phyloP scores from a whole-genome alignment of 2,329 filamentous ascomycete species.

The Penicillium hesseltinei region DNA sequence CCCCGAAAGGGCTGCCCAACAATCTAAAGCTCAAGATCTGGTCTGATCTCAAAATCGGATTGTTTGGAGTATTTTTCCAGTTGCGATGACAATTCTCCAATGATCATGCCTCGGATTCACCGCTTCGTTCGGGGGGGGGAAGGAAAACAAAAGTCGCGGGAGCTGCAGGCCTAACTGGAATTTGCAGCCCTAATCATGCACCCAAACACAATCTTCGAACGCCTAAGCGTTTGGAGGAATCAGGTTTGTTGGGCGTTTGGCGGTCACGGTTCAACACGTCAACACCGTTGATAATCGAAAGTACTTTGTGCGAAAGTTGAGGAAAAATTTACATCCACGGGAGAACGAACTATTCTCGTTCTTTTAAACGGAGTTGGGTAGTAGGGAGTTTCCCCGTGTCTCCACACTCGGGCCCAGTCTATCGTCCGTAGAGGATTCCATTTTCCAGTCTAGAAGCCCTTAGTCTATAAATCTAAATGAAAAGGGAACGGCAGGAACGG shows the following conservation, averaged over 20 bases:
- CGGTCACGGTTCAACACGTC: constrained; percentile 15
- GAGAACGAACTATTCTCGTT: background rate
- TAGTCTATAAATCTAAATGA: background rate
- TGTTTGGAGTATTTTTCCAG: constrained; percentile 4
- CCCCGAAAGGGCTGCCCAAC: constrained; percentile 10
- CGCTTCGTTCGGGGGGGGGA: constrained; percentile 3
- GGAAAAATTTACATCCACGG: background rate
- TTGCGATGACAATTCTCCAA: constrained; percentile 1
- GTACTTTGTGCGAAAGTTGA: background rate
- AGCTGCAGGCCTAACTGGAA: background rate
- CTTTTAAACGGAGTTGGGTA: background rate
- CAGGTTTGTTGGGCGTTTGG: constrained; percentile 1
- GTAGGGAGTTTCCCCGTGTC: constrained; percentile 4
- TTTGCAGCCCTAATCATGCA: constrained; percentile 3
- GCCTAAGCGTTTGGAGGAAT: background rate
- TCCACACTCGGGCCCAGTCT: constrained; percentile 6
- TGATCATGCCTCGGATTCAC: constrained; percentile 6
- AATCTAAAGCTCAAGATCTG: background rate
- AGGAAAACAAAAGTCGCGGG: background rate
- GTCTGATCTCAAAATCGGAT: constrained; percentile 11
- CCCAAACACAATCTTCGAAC: background rate
- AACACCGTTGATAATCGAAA: constrained; percentile 3
- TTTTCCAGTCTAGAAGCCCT: constrained; percentile 2
- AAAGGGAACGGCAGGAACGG: background rate
- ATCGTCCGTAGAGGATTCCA: constrained; percentile 5